Evolutionary conservation across 1,284 basidiomycete species (phyloP).

Genomic region (Chondrostereum purpureum): DNA sequence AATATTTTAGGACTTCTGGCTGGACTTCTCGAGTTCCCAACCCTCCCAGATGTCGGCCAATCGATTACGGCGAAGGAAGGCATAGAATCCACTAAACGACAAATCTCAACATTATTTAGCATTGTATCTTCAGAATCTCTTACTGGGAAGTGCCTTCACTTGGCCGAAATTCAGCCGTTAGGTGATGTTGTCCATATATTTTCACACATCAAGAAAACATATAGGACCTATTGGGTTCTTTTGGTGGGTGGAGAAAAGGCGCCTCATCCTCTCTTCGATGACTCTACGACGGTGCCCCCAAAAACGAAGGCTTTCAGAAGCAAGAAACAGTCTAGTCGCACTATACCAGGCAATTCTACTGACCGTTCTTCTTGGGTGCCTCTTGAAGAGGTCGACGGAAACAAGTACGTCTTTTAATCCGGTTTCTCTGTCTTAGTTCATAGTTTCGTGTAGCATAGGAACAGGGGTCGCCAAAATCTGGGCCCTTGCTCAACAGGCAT

Average conservation of each 20-base stretch:
- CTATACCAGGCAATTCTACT: not conserved
- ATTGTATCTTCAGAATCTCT: constrained; percentile 4
- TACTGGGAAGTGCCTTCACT: constrained; percentile 20
- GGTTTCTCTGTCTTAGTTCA: constrained; percentile 9
- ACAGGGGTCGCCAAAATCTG: constrained; percentile 60
- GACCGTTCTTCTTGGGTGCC: constrained; percentile 40
- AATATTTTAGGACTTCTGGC: constrained; percentile 80
- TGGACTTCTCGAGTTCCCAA: constrained; percentile 81
- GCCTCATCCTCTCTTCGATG: constrained; percentile 20
- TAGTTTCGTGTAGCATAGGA: constrained; percentile 37
- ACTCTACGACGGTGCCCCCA: no score
- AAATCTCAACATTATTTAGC: constrained; percentile 37
- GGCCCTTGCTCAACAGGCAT: constrained; percentile 34
- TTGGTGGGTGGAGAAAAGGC: constrained; percentile 44
- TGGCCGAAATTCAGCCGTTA: constrained; percentile 41
- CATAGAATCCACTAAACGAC: constrained; percentile 29
- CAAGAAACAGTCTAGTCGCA: no score
- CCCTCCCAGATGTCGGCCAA: constrained; percentile 41
- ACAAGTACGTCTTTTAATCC: constrained; percentile 50
- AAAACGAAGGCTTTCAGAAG: constrained; percentile 13
- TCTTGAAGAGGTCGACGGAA: constrained; percentile 44
- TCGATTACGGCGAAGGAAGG: constrained; percentile 28
- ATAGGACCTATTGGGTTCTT: constrained; percentile 71
- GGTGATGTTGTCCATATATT: constrained; percentile 81
- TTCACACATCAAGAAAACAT: constrained; percentile 88